A percentile compares a stretch with the other conserved stretches of the same genome.
Conservation (phyloP, 306 rosid species). For the Abrus pulchellus region DNA sequence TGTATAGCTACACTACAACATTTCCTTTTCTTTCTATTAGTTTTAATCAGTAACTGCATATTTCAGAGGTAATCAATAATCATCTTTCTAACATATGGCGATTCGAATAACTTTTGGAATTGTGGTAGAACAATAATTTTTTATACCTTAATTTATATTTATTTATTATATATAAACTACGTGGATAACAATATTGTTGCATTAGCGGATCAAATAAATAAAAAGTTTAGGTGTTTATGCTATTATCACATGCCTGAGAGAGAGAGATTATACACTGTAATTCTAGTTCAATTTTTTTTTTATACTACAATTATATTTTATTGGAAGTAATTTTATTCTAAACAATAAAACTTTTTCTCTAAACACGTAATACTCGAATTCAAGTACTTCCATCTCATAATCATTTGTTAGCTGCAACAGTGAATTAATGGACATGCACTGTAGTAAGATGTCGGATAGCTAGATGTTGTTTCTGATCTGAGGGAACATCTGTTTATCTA, state of each 20-base stretch:
- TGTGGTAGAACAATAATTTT: not conserved
- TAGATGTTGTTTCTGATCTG: not conserved
- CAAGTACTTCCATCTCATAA: not conserved
- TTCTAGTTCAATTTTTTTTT: too few species aligned
- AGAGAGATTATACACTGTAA: too few species aligned
- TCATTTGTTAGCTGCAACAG: not conserved
- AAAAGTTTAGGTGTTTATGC: not conserved
- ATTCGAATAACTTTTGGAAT: not conserved
- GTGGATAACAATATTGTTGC: not conserved
- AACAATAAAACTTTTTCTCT: too few species aligned
- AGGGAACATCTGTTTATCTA: not conserved
- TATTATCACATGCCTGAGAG: too few species aligned
- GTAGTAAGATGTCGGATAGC: constrained; percentile 5
- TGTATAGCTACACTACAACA: not conserved
- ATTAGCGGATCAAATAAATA: not conserved
- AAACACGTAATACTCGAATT: too few species aligned
- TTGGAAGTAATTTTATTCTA: too few species aligned
- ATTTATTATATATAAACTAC: too few species aligned
- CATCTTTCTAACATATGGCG: not conserved
- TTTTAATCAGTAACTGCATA: not conserved
- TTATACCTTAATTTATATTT: not conserved
- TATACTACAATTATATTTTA: too few species aligned
- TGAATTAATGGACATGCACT: not conserved
- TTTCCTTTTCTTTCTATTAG: not conserved
- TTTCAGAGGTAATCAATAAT: not conserved